A percentile compares a stretch with the other conserved stretches of the same genome.
These are phyloP conservation scores for Dactylonectria estremocensis DNA, from an alignment of 2,329 filamentous ascomycete genomes.

Conservation along the genomic window DNA sequence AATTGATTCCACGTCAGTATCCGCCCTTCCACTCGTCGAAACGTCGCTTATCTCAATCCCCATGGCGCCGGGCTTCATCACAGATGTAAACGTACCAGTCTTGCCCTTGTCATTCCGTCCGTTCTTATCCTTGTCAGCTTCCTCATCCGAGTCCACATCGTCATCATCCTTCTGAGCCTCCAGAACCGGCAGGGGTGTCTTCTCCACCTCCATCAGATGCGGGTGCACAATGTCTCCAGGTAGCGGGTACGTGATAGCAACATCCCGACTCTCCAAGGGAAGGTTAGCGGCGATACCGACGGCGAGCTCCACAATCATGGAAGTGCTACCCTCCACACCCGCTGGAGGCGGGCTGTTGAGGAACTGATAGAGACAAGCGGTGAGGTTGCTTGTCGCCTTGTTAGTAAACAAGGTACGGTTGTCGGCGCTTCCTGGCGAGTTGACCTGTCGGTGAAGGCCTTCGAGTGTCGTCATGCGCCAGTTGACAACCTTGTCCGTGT, in stretches of 20 bases:
- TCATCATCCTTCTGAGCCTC: constrained; percentile 60
- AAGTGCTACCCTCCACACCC: constrained; percentile 88
- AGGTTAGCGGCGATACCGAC: constrained; percentile 89
- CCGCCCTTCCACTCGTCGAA: constrained; percentile 46
- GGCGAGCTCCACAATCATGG: constrained; percentile 94
- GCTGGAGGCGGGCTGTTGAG: constrained; percentile 83
- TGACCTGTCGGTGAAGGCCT: constrained; percentile 82
- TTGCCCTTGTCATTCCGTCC: constrained; percentile 63
- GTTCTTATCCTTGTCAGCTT: constrained; percentile 61
- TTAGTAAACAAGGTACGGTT: constrained; percentile 80
- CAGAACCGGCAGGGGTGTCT: constrained; percentile 76
- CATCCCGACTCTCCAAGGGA: constrained; percentile 91
- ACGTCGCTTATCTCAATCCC: constrained; percentile 46
- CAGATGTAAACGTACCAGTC: constrained; percentile 60
- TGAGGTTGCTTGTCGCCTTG: constrained; percentile 77
- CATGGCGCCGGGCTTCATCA: constrained; percentile 31
- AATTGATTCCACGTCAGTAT: constrained; percentile 59
- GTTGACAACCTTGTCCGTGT: constrained; percentile 88
- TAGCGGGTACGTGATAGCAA: constrained; percentile 87
- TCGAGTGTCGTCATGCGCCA: constrained; percentile 97
- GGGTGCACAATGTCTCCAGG: constrained; percentile 81
- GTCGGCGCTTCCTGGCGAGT: constrained; percentile 74
- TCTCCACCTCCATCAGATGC: constrained; percentile 89
- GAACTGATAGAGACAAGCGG: constrained; percentile 79
- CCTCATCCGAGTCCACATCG: constrained; percentile 61